phyloP scores from a whole-genome alignment of 2,329 filamentous ascomycete genomes.

The Knufia fluminis region DNA sequence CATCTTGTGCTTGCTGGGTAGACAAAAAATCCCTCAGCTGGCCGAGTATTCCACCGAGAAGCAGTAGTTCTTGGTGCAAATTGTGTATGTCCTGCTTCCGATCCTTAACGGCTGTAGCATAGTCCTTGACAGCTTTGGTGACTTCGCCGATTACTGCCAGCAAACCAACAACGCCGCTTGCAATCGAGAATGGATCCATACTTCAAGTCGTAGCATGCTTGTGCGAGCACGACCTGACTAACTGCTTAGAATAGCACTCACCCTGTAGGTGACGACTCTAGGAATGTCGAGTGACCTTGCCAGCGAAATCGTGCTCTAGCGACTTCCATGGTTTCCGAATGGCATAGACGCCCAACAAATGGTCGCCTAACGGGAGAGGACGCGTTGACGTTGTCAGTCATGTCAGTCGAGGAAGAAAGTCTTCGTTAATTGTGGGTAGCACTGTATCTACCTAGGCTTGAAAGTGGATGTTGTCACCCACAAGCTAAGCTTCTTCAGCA shows the following conservation, averaged over 20 bases:
- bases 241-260: no score
- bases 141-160: constrained; percentile 17
- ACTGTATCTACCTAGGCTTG: no score
- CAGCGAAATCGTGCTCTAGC: no score
- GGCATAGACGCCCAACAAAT: no score
- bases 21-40: constrained; percentile 17
- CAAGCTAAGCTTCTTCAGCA: not conserved
- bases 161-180: constrained; percentile 20
- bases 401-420: no score
- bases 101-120: constrained; percentile 19
- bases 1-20: constrained; percentile 12
- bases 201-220: no score
- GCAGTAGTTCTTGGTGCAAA: constrained; percentile 18
- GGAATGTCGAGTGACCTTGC: no score
- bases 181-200: constrained; percentile 15
- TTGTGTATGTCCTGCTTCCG: constrained; percentile 18
- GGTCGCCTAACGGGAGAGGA: no score
- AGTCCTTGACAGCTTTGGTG: constrained; percentile 14
- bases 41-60: constrained; percentile 19
- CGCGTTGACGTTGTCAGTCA: no score
- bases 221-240: no score
- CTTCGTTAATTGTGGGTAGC: not conserved
- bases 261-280: no score
- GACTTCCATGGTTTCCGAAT: no score
- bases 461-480: not conserved